Conservation (phyloP, 2,329 filamentous ascomycete genomes). For the Penicillium sp. region DNA sequence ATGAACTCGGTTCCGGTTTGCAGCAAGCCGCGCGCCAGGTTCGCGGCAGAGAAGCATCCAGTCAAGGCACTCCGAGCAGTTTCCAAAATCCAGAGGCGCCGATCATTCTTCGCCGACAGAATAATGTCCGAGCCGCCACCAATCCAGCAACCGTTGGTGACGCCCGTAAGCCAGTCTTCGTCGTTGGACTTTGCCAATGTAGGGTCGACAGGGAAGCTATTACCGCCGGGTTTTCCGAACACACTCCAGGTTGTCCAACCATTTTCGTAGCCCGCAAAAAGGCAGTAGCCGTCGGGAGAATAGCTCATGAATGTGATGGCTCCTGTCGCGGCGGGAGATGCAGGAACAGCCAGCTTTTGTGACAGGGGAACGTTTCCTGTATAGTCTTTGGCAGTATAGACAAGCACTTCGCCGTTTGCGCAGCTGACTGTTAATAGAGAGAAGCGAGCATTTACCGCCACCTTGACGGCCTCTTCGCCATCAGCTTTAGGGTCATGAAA, state of each 20-base stretch:
- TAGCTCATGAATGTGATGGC: conserved; percentile 69
- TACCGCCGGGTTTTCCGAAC: conserved; percentile 82
- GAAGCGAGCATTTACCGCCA: conserved; percentile 88
- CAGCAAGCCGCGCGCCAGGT: conserved; percentile 80
- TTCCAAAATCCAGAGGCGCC: conserved; percentile 79
- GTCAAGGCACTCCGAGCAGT: conserved; percentile 92
- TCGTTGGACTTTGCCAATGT: conserved; percentile 59
- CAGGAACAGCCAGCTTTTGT: conserved; percentile 66
- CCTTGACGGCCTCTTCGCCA: conserved; percentile 59
- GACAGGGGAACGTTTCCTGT: conserved; percentile 85
- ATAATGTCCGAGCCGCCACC: conserved; percentile 82
- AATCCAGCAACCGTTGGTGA: conserved; percentile 76
- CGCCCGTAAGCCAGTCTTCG: conserved; percentile 78
- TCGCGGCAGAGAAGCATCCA: conserved; percentile 84
- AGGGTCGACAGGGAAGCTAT: conserved; percentile 69
- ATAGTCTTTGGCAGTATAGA: conserved; percentile 94
- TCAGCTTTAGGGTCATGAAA: conserved; percentile 69
- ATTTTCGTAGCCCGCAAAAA: conserved; percentile 86
- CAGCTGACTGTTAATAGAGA: conserved; percentile 87
- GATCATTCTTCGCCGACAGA: conserved; percentile 63
- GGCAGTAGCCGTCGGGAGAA: conserved; percentile 91
- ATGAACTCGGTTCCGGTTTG: conserved; percentile 85
- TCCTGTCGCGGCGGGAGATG: conserved; percentile 63
- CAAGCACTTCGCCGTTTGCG: conserved; percentile 67
- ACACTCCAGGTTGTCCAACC: conserved; percentile 98